Conservation (phyloP, 2,329 filamentous ascomycete genomes). For the Phyllosticta paracitricarpa region DNA sequence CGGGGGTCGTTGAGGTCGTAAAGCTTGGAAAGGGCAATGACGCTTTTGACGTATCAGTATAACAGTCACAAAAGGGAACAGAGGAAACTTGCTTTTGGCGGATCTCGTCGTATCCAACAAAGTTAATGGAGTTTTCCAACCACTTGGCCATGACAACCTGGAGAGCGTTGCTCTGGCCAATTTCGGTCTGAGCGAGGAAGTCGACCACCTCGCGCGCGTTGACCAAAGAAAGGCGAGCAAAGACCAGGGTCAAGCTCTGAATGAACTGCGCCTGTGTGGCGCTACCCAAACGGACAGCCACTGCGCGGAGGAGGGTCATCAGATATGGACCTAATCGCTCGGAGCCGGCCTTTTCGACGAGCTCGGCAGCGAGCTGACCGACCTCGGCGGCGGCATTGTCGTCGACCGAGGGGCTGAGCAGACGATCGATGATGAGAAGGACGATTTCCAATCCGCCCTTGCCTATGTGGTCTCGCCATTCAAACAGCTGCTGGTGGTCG, state of each 20-base stretch:
- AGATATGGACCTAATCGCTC: constrained; percentile 86
- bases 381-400: constrained; percentile 95
- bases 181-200: constrained; percentile 76
- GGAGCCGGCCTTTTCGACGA: constrained; percentile 90
- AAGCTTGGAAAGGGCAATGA: constrained; percentile 85
- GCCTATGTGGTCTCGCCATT: constrained; percentile 68
- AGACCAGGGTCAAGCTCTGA: constrained; percentile 89
- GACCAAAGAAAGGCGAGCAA: constrained; percentile 77
- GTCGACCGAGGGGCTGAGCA: constrained; percentile 74
- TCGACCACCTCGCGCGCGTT: constrained; percentile 84
- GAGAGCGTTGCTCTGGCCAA: constrained; percentile 71
- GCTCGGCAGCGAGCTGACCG: constrained; percentile 81
- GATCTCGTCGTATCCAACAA: constrained; percentile 97
- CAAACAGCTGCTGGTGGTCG: constrained; percentile 81
- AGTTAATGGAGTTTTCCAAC: constrained; percentile 94
- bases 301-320: constrained; percentile 76
- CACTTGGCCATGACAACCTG: constrained; percentile 87
- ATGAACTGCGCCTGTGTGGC: constrained; percentile 85
- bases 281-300: constrained; percentile 72
- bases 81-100: constrained; percentile 69
- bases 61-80: background rate
- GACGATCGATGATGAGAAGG: constrained; percentile 81
- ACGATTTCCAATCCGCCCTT: constrained; percentile 82
- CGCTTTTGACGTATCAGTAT: constrained; percentile 40
- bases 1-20: constrained; percentile 79